phyloP scores from a whole-genome alignment of 176 grass and related monocot species.

The Carex parvula region DNA sequence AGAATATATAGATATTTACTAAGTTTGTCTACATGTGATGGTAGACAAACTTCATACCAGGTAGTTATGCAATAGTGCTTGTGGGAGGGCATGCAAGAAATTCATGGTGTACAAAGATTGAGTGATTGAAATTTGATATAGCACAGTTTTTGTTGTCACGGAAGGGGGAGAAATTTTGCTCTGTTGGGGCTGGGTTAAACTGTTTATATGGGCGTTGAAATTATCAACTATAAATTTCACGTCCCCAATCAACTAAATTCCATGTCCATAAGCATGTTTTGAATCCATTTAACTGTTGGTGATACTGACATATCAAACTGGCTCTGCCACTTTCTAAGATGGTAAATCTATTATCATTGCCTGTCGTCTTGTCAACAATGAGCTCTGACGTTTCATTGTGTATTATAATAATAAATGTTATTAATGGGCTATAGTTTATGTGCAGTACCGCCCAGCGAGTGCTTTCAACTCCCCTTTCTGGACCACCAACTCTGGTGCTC shows the following conservation, averaged over 20 bases:
- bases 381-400: not conserved
- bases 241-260: not conserved
- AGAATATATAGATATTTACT: not conserved
- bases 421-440: not conserved
- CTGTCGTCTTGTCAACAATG: not conserved
- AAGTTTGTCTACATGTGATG: not conserved
- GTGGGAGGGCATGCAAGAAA: not conserved
- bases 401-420: not conserved
- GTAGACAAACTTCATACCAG: not conserved
- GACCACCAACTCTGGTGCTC: constrained; percentile 95
- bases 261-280: not conserved
- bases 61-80: not conserved
- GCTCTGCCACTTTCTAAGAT: not conserved
- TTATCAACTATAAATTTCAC: not conserved
- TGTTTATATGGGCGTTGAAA: not conserved
- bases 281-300: not conserved
- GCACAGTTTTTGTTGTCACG: not conserved
- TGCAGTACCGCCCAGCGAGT: constrained; percentile 86
- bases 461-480: constrained; percentile 58
- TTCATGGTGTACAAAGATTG: not conserved
- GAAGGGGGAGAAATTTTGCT: not conserved
- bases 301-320: not conserved
- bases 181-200: not conserved
- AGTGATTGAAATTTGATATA: not conserved
- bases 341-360: not conserved